Evolutionary conservation across 352 stramenopile genomes (phyloP).

Genomic region (Peronosclerospora sorghi): DNA sequence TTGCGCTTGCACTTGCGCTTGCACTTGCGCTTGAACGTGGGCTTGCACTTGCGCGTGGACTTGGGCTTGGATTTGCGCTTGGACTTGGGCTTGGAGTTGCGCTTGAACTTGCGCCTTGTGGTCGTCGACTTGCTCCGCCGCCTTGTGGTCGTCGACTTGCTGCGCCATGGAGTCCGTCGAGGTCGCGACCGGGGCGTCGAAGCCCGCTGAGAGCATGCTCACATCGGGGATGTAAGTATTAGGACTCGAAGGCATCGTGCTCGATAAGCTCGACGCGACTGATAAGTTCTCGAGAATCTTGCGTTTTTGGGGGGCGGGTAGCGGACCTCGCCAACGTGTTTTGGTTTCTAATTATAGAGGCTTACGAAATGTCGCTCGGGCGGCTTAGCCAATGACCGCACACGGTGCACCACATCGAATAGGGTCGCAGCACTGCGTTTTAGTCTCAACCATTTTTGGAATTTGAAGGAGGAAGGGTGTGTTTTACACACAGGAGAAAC

Average conservation of each 20-base stretch:
- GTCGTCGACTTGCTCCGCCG: constrained; percentile 14
- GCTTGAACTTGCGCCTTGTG: constrained; percentile 16
- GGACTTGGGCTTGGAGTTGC: neutral
- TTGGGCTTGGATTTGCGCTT: too few species aligned
- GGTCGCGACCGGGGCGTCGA: constrained; percentile 8
- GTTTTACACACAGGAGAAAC: too few species aligned
- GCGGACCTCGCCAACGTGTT: too few species aligned
- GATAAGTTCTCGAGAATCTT: constrained; percentile 68
- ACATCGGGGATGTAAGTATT: constrained; percentile 46
- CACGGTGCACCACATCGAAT: too few species aligned
- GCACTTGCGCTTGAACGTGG: too few species aligned
- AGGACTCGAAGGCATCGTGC: constrained; percentile 70
- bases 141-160: constrained; percentile 18
- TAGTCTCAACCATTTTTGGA: too few species aligned
- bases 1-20: constrained; percentile 2
- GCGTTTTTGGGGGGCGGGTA: constrained; percentile 14
- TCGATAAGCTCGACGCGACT: neutral
- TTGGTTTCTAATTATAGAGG: too few species aligned
- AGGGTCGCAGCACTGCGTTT: too few species aligned
- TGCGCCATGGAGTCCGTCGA: constrained; percentile 18
- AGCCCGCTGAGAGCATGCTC: constrained; percentile 9
- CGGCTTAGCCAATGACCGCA: too few species aligned
- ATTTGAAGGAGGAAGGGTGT: too few species aligned
- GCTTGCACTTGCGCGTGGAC: too few species aligned
- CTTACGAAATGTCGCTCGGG: too few species aligned